Conservation (phyloP, 192 early-diverging fungal species). For the Endogone sp. region DNA sequence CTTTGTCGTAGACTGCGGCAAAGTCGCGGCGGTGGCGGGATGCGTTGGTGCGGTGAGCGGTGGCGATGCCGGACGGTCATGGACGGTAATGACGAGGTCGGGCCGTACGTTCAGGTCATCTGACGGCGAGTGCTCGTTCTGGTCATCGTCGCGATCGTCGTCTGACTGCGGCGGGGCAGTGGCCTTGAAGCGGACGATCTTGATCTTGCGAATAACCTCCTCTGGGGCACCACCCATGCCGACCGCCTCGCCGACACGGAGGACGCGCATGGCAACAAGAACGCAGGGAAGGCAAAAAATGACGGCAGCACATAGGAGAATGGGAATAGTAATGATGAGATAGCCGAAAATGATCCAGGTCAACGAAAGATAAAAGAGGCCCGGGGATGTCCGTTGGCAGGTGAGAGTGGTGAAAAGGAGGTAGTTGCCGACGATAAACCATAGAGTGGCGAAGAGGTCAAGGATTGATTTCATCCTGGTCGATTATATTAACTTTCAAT, state of each 20-base stretch:
- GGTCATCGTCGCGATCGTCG: not conserved
- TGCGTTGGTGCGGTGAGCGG: not conserved
- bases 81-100: not conserved
- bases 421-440: conserved; percentile 72
- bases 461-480: conserved; percentile 58
- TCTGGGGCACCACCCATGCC: conserved; percentile 63
- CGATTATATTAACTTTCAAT: no score
- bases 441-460: conserved; percentile 53
- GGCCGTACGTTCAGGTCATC: not conserved
- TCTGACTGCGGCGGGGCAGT: not conserved
- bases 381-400: conserved; percentile 45
- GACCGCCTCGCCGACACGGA: conserved; percentile 48
- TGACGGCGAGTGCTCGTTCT: not conserved
- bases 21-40: not conserved
- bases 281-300: conserved; percentile 64
- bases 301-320: conserved; percentile 53
- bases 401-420: conserved; percentile 50
- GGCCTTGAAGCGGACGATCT: conserved; percentile 56
- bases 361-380: conserved; percentile 56
- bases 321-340: conserved; percentile 56
- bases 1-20: not conserved
- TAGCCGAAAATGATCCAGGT: conserved; percentile 68
- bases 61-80: no score
- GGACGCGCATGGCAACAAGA: conserved; percentile 53
- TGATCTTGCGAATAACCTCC: conserved; percentile 64